A percentile compares a stretch with the other conserved stretches of the same genome.
phyloP scores from a whole-genome alignment of 1,284 basidiomycete species.

The Schizopora paradoxa region DNA sequence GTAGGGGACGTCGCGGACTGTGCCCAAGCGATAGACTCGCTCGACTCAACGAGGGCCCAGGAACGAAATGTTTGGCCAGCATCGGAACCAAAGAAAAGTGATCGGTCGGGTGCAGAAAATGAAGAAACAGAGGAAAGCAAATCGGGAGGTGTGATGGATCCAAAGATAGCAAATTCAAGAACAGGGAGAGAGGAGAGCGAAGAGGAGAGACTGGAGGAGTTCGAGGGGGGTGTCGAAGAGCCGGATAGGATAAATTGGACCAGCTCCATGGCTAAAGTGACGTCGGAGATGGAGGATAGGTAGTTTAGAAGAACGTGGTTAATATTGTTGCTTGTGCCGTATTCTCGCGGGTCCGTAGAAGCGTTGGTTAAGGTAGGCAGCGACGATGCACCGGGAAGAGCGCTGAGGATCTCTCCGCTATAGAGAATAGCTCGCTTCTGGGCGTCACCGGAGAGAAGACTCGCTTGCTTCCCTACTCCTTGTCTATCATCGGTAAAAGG shows the following conservation, averaged over 20 bases:
- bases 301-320: conserved; percentile 56
- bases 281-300: conserved; percentile 44
- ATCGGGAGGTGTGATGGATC: conserved; percentile 44
- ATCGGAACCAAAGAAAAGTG: conserved; percentile 55
- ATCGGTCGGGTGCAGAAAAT: conserved; percentile 43
- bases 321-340: conserved; percentile 47
- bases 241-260: conserved; percentile 43
- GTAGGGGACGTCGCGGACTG: conserved; percentile 43
- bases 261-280: conserved; percentile 42
- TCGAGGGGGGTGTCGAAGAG: conserved; percentile 38
- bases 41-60: conserved; percentile 45
- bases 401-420: conserved; percentile 44
- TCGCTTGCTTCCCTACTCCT: conserved; percentile 44
- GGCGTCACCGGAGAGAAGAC: conserved; percentile 39
- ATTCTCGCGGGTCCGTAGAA: conserved; percentile 44
- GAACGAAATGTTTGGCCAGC: conserved; percentile 42
- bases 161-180: conserved; percentile 59
- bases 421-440: conserved; percentile 44
- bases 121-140: conserved; percentile 44
- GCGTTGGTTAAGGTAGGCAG: conserved; percentile 27
- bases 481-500: conserved; percentile 45
- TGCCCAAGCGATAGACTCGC: conserved; percentile 43
- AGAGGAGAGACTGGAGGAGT: conserved; percentile 34
- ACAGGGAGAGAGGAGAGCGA: conserved; percentile 43
- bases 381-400: conserved; percentile 33